Conservation (phyloP, 768 basidiomycete genomes). For the Cystofilobasidium macerans region DNA sequence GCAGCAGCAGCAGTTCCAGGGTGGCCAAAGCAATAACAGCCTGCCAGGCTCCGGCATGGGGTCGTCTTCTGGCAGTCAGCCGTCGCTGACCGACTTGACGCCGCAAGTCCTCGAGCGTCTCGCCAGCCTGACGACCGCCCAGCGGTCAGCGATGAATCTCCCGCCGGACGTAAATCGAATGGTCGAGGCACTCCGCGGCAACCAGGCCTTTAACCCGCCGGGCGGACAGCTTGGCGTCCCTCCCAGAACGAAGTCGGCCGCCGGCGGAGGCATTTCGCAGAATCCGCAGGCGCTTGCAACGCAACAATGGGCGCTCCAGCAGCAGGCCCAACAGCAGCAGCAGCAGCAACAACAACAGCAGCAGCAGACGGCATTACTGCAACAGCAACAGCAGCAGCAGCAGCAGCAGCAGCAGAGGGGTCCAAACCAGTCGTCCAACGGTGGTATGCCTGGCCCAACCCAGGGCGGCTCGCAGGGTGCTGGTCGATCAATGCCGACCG, state of each 20-base stretch:
- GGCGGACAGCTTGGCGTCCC: not conserved
- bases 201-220: not conserved
- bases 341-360: not conserved
- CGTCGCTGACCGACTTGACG: not conserved
- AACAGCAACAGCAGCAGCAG: not conserved
- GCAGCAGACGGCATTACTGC: not conserved
- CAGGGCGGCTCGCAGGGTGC: no score
- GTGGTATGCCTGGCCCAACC: no score
- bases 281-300: conserved; percentile 11
- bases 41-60: no score
- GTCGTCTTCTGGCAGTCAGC: not conserved
- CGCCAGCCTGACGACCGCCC: not conserved
- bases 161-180: conserved; percentile 2
- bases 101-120: conserved; percentile 6
- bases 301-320: conserved; percentile 19
- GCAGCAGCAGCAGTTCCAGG: no score
- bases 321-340: conserved; percentile 15
- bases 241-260: not conserved
- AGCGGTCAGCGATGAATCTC: conserved; percentile 9
- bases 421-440: no score
- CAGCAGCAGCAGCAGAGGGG: not conserved
- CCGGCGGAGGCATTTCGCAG: conserved; percentile 1
- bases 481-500: conserved; percentile 3
- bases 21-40: no score
- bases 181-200: conserved; percentile 5